Conservation (phyloP, 2,329 filamentous ascomycete genomes). For the Arthrobotrys iridis region DNA sequence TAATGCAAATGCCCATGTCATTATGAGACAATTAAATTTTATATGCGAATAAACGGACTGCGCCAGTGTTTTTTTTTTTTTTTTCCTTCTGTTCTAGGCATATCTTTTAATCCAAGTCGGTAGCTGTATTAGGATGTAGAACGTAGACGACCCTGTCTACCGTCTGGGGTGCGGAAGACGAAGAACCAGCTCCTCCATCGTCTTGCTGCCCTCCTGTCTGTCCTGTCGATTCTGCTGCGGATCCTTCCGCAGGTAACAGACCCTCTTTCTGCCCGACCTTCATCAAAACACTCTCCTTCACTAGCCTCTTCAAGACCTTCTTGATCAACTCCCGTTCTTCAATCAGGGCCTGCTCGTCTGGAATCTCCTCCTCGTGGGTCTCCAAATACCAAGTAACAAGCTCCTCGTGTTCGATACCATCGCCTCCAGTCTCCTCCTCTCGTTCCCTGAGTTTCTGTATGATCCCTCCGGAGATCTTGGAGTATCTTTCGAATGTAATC, state of each 20-base stretch:
- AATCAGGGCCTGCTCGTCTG: constrained; percentile 82
- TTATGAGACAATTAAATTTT: too few species aligned
- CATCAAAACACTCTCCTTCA: constrained; percentile 77
- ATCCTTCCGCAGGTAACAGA: constrained; percentile 77
- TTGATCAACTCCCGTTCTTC: constrained; percentile 75
- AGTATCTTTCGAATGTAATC: constrained; percentile 95
- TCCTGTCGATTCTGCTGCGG: constrained; percentile 62
- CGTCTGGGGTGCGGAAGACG: constrained; percentile 59
- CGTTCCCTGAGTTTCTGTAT: constrained; percentile 85
- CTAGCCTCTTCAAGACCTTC: constrained; percentile 94
- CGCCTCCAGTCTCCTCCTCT: constrained; percentile 73
- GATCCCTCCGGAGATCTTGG: constrained; percentile 85
- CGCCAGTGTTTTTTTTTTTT: too few species aligned
- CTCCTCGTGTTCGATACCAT: constrained; percentile 85
- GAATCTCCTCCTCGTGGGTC: constrained; percentile 83
- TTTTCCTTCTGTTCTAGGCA: too few species aligned
- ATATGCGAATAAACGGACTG: too few species aligned
- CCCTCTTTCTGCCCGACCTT: constrained; percentile 73
- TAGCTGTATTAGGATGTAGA: constrained; percentile 78
- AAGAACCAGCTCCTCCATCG: constrained; percentile 36
- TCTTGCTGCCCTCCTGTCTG: constrained; percentile 47
- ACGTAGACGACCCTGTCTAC: constrained; percentile 76
- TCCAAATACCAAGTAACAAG: constrained; percentile 91
- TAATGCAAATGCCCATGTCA: too few species aligned
- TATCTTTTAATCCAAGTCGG: constrained; percentile 53